These are phyloP conservation scores for Dryas octopetala DNA, from an alignment of 306 rosid genomes.

Conservation along the genomic window DNA sequence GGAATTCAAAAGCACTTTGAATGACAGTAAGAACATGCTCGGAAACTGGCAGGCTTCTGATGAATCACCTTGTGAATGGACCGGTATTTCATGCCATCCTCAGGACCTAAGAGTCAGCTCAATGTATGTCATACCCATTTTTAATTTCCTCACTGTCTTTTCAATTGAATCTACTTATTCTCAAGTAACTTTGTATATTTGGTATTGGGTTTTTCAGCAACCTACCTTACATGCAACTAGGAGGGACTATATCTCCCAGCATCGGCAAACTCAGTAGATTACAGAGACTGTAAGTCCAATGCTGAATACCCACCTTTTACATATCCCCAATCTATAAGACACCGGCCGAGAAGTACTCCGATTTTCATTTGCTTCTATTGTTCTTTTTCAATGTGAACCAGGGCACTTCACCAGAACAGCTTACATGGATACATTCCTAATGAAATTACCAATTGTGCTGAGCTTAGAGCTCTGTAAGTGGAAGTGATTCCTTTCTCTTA, in stretches of 20 bases:
- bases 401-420: slow-evolving; percentile 93
- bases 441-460: slow-evolving; percentile 81
- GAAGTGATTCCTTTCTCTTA: neutral
- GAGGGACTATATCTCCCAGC: slow-evolving; percentile 88
- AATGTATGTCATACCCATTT: slow-evolving; percentile 47
- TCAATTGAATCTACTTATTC: slow-evolving; percentile 16
- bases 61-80: slow-evolving; percentile 87
- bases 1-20: slow-evolving; percentile 68
- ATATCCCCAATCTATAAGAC: neutral
- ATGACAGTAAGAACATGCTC: slow-evolving; percentile 68
- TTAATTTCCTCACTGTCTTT: neutral
- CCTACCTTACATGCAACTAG: slow-evolving; percentile 82
- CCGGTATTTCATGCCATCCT: slow-evolving; percentile 84
- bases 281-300: slow-evolving; percentile 80
- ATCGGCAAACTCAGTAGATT: slow-evolving; percentile 86
- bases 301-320: neutral
- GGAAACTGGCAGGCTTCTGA: slow-evolving; percentile 70
- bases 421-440: slow-evolving; percentile 87
- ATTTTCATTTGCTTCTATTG: neutral
- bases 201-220: slow-evolving; percentile 56
- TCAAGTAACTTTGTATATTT: slow-evolving; percentile 7
- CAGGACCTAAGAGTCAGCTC: slow-evolving; percentile 67
- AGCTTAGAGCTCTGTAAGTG: slow-evolving; percentile 90
- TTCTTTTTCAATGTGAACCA: slow-evolving; percentile 35
- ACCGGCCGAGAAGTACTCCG: neutral